Base-by-base conservation (phyloP, 2,329 filamentous ascomycete genomes). In the Mycosphaerella sp. region DNA sequence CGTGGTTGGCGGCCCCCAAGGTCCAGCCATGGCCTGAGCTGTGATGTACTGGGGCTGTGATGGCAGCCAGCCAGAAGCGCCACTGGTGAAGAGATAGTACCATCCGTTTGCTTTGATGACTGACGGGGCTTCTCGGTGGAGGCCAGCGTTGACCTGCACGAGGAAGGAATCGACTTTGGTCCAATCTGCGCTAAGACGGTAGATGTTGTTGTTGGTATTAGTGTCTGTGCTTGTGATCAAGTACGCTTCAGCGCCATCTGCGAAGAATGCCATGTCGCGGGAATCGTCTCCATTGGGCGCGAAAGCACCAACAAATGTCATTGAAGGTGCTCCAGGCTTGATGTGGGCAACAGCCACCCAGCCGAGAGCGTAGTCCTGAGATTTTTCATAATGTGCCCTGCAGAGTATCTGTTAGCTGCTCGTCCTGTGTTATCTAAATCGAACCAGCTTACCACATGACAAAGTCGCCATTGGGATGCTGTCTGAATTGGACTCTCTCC, bases 201-300 rank as follows among this genome's bases (percentile, higher is more conserved):
- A 61, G 14, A 61, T 56, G 25, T 59, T 59, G 44, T 56, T 54
- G 41, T 59, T 52, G 4, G 59, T 55, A 37, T 61, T 61, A 2
- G 53, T 53, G 32, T 61, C 43, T 8, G 57, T 59, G 30, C 57
- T 50, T 0, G 57, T 55, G 21, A 59, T 14, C 6, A 61, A 27
- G 34, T 52, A 61, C 3, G 45, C 59, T 3, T 49, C 37, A 18
- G 52, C 42, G 5, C 50, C 48, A 40, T 61, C 57, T 21, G 34
- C 45, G 53, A 61, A 61, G 51, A 61, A 59, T 16, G 53, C 45
- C 52, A 61, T 44, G 35, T 61, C 59, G 18, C 59, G 49, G 1
- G 57, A 56, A 13, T 61, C 57, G 16, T 61, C 42, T n/a, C 57
- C 57, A 1, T 49, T 35, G 4, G 59, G 59, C 28, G 39, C 30